Evolutionary conservation across 73 alveolate genomes (phyloP).

Genomic region (Effrenium voratum): DNA sequence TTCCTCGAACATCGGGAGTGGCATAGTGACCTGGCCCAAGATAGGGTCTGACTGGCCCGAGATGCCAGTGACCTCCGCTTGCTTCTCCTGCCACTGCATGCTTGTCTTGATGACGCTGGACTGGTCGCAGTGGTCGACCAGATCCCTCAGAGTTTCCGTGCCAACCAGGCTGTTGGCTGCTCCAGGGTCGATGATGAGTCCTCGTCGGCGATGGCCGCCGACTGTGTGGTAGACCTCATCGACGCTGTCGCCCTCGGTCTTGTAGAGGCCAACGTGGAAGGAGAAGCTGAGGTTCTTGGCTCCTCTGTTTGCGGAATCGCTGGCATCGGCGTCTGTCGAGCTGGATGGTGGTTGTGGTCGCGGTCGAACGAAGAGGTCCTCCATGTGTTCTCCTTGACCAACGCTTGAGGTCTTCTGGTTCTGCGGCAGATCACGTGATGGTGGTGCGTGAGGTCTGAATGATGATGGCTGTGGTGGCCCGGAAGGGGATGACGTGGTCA

Average conservation of each 20-base stretch:
- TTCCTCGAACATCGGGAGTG: too few relatives aligned
- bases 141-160: background rate
- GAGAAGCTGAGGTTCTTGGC: background rate
- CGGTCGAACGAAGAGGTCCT: background rate
- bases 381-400: too few relatives aligned
- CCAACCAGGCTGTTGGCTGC: background rate
- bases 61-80: background rate
- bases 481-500: too few relatives aligned
- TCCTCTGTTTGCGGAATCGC: background rate
- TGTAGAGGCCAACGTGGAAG: background rate
- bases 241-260: background rate
- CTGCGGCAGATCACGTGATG: too few relatives aligned
- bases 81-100: background rate
- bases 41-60: too few relatives aligned
- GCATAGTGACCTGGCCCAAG: too few relatives aligned
- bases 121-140: background rate
- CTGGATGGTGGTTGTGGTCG: background rate
- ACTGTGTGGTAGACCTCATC: background rate
- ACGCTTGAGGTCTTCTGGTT: too few relatives aligned
- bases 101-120: background rate
- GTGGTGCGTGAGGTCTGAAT: too few relatives aligned
- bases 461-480: too few relatives aligned
- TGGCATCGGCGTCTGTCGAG: background rate
- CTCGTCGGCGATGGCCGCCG: background rate
- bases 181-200: background rate